These are phyloP conservation scores for Ploettnerulaceae sp. DNA, from an alignment of 2,329 filamentous ascomycete species.

Conservation along the genomic window DNA sequence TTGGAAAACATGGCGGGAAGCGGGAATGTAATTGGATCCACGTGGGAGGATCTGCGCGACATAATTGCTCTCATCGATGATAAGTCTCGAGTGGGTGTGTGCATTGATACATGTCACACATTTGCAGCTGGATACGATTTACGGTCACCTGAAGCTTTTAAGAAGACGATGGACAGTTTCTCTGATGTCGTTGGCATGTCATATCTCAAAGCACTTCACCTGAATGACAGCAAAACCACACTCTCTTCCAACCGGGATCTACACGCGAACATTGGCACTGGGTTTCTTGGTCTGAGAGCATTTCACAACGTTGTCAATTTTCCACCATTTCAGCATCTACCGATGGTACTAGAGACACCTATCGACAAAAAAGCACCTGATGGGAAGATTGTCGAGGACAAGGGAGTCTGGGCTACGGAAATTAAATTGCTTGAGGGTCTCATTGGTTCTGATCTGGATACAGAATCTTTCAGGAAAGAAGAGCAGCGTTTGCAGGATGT, in stretches of 20 bases:
- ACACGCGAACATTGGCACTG: conserved; percentile 94
- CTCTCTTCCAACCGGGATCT: conserved; percentile 76
- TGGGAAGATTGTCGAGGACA: conserved; percentile 70
- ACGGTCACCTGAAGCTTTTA: conserved; percentile 67
- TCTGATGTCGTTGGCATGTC: conserved; percentile 69
- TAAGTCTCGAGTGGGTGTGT: conserved; percentile 83
- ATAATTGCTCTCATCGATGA: conserved; percentile 77
- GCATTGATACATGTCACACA: conserved; percentile 93
- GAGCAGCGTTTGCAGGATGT: conserved; percentile 61
- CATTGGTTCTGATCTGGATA: conserved; percentile 74
- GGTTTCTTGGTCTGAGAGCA: conserved; percentile 82
- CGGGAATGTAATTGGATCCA: conserved; percentile 81
- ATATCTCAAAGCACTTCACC: conserved; percentile 80
- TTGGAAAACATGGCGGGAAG: conserved; percentile 94
- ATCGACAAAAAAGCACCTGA: conserved; percentile 66
- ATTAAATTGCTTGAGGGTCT: conserved; percentile 91
- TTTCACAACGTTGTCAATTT: conserved; percentile 93
- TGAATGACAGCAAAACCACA: conserved; percentile 95
- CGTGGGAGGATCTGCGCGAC: conserved; percentile 79
- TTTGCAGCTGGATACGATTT: conserved; percentile 94
- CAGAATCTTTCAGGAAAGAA: conserved; percentile 63
- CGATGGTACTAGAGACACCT: conserved; percentile 95
- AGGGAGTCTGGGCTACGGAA: conserved; percentile 81
- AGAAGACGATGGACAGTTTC: conserved; percentile 68
- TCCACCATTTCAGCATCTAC: conserved; percentile 66